Evolutionary conservation across 2,329 filamentous ascomycete species (phyloP).

Genomic region (Cordyceps tenuipes): DNA sequence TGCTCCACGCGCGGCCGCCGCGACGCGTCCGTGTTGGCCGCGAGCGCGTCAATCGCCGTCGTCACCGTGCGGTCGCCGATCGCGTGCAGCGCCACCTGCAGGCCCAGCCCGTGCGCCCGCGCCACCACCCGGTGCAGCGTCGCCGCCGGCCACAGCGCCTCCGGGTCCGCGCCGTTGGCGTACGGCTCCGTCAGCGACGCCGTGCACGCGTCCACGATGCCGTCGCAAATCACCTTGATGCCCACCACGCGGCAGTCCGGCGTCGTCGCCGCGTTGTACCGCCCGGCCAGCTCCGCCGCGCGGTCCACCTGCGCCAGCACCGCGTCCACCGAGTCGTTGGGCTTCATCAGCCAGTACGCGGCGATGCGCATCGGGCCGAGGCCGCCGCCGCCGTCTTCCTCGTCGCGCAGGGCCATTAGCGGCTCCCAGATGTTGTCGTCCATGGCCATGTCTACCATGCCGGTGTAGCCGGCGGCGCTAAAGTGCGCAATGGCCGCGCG

Average conservation of each 20-base stretch:
- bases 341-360: slow-evolving; percentile 50
- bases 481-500: slow-evolving; percentile 41
- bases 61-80: slow-evolving; percentile 54
- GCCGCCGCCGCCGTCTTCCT: slow-evolving; percentile 25
- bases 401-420: slow-evolving; percentile 35
- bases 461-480: slow-evolving; percentile 44
- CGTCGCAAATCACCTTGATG: slow-evolving; percentile 58
- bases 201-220: slow-evolving; percentile 57
- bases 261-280: slow-evolving; percentile 26
- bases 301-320: slow-evolving; percentile 40
- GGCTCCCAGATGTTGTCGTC: slow-evolving; percentile 48
- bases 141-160: slow-evolving; percentile 46
- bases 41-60: slow-evolving; percentile 50
- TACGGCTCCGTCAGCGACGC: slow-evolving; percentile 54
- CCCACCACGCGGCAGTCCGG: slow-evolving; percentile 44
- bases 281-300: slow-evolving; percentile 35
- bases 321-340: slow-evolving; percentile 30
- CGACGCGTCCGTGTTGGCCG: slow-evolving; percentile 30
- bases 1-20: slow-evolving; percentile 57
- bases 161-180: slow-evolving; percentile 35
- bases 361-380: slow-evolving; percentile 35
- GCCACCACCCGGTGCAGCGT: slow-evolving; percentile 46
- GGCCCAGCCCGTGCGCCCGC: slow-evolving; percentile 41
- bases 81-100: slow-evolving; percentile 57
- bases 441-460: slow-evolving; percentile 54